Percentiles rank a stretch among this genome's conserved stretches.
Conservation (phyloP, 331 rosid species). For the Rhamnella rubrinervis region DNA sequence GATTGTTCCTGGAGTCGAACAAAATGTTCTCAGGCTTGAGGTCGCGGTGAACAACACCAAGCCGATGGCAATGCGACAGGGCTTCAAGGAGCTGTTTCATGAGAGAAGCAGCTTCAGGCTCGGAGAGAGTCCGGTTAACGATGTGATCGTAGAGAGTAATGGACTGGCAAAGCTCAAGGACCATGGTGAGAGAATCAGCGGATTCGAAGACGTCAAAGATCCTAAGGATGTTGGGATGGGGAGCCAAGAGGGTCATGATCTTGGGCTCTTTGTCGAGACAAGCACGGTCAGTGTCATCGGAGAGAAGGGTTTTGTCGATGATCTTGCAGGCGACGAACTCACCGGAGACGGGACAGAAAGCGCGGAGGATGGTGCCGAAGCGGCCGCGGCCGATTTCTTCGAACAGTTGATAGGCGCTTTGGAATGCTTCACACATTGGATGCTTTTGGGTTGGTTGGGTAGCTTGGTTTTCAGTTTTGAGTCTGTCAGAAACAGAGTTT, state of each 20-base stretch:
- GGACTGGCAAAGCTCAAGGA: slow-evolving; percentile 61
- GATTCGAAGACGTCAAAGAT: slow-evolving; percentile 50
- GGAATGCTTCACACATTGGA: slow-evolving; percentile 51
- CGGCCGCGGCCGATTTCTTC: slow-evolving; percentile 79
- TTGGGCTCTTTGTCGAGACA: slow-evolving; percentile 74
- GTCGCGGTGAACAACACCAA: slow-evolving; percentile 68
- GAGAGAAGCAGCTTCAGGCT: slow-evolving; percentile 41
- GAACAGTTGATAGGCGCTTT: slow-evolving; percentile 45
- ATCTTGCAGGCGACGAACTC: slow-evolving; percentile 58
- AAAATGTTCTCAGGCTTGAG: slow-evolving; percentile 71
- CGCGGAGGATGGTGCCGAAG: slow-evolving; percentile 66
- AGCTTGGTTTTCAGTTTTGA: not conserved
- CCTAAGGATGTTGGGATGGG: slow-evolving; percentile 64
- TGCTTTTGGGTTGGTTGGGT: not conserved
- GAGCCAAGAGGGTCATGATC: slow-evolving; percentile 56
- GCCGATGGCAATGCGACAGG: slow-evolving; percentile 53
- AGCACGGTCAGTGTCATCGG: slow-evolving; percentile 54
- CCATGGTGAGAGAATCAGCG: slow-evolving; percentile 39
- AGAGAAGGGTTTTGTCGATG: slow-evolving; percentile 52
- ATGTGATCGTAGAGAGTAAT: slow-evolving; percentile 66
- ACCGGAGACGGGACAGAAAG: slow-evolving; percentile 33
- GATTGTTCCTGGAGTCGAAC: slow-evolving; percentile 45
- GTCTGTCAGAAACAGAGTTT: not conserved
- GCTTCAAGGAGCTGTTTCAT: slow-evolving; percentile 59
- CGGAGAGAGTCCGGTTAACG: slow-evolving; percentile 38